Conservation (phyloP, 1,139 yeast genomes). For the Magnusiomyces magnusii region DNA sequence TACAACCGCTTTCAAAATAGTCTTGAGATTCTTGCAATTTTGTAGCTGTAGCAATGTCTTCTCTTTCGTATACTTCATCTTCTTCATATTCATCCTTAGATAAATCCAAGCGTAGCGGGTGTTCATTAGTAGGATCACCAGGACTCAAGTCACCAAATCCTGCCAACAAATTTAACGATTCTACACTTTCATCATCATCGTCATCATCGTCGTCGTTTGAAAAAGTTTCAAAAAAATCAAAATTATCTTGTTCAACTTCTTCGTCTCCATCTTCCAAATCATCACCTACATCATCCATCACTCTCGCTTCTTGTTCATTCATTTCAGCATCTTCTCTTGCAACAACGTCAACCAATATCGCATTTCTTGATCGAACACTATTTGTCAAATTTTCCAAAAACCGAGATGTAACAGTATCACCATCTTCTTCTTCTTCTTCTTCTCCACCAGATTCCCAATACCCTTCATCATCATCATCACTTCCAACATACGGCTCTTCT, state of each 20-base stretch:
- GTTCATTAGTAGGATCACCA: background rate
- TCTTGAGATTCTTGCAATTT: background rate
- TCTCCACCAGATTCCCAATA: background rate
- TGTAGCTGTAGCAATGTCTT: background rate
- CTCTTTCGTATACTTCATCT: background rate
- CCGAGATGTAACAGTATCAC: constrained; percentile 1
- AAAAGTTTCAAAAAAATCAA: background rate
- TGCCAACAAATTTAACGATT: no score
- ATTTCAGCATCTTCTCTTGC: background rate
- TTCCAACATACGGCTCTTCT: background rate
- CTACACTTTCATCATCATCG: background rate
- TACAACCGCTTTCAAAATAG: background rate
- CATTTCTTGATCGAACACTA: background rate
- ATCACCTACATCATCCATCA: background rate
- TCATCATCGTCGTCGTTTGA: background rate
- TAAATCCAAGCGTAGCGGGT: background rate
- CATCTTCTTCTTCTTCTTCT: background rate
- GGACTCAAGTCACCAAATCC: no score
- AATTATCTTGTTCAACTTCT: background rate
- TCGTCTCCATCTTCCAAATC: background rate
- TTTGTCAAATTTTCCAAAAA: background rate
- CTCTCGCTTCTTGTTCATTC: background rate
- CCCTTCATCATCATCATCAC: constrained; percentile 1
- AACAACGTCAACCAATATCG: background rate
- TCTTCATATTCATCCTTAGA: background rate